These are phyloP conservation scores for Zygotorulaspora mrakii DNA, from an alignment of 1,139 yeast species.

Conservation along the genomic window DNA sequence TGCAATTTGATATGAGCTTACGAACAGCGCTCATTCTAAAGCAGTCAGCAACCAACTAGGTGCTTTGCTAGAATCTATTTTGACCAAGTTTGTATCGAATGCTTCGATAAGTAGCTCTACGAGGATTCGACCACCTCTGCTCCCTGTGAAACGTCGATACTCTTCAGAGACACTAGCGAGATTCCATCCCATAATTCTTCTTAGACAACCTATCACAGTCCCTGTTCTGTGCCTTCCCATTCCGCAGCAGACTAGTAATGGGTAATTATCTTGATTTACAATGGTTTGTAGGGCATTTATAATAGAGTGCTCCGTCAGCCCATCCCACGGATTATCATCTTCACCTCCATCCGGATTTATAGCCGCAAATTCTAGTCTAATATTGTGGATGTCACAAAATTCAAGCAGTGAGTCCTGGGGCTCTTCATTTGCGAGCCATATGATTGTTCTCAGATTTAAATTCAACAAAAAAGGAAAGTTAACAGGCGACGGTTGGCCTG, in stretches of 20 bases:
- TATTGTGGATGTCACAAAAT: conserved; percentile 69
- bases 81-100: conserved; percentile 34
- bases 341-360: conserved; percentile 64
- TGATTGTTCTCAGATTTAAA: conserved; percentile 68
- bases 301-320: conserved; percentile 80
- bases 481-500: conserved; percentile 96
- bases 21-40: conserved; percentile 9
- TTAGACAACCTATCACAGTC: conserved; percentile 86
- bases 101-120: conserved; percentile 87
- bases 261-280: conserved; percentile 68
- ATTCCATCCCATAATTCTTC: conserved; percentile 94
- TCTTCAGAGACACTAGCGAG: conserved; percentile 91
- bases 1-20: not conserved
- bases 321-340: conserved; percentile 92
- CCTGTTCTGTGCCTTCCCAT: conserved; percentile 98
- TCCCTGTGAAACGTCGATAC: conserved; percentile 87
- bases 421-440: conserved; percentile 95
- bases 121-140: conserved; percentile 84
- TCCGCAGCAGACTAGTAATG: conserved; percentile 88
- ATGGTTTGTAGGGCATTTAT: conserved; percentile 74
- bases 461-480: conserved; percentile 81
- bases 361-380: conserved; percentile 58
- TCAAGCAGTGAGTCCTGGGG: conserved; percentile 84
- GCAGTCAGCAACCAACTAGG: conserved; percentile 36
- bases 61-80: conserved; percentile 31